Evolutionary conservation across 2,329 filamentous ascomycete species (phyloP).

Genomic region (Apiospora saccharicola): DNA sequence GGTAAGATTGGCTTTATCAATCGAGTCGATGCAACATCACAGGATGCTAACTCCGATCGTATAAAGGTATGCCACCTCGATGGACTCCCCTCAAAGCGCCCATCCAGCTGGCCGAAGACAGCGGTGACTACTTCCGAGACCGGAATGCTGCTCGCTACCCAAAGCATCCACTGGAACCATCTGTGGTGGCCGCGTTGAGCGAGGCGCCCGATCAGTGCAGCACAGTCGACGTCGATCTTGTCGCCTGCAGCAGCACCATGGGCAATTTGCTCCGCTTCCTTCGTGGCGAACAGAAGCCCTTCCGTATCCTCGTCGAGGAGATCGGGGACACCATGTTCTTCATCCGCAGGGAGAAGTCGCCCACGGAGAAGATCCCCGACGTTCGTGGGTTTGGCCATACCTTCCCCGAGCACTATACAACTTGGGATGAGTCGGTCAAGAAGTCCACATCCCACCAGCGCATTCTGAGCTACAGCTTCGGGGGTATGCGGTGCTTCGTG

Average conservation of each 20-base stretch:
- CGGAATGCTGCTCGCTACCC: constrained; percentile 59
- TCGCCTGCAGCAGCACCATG: constrained; percentile 67
- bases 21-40: background rate
- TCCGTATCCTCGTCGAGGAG: constrained; percentile 65
- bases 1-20: constrained; percentile 34
- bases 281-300: constrained; percentile 52
- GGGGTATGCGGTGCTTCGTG: constrained; percentile 57
- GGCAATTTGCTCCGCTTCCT: constrained; percentile 67
- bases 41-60: background rate
- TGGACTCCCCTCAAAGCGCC: constrained; percentile 54
- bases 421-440: constrained; percentile 62
- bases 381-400: constrained; percentile 69
- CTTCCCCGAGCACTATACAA: constrained; percentile 72
- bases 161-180: constrained; percentile 58
- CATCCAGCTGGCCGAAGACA: constrained; percentile 50
- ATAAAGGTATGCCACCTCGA: constrained; percentile 54
- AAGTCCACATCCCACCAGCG: constrained; percentile 69
- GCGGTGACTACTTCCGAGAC: constrained; percentile 60
- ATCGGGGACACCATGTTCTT: constrained; percentile 68
- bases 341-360: constrained; percentile 66
- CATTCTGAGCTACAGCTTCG: constrained; percentile 65
- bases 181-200: constrained; percentile 48
- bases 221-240: constrained; percentile 55
- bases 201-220: constrained; percentile 26
- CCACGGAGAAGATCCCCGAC: constrained; percentile 61